Evolutionary conservation across 768 basidiomycete genomes (phyloP), one percentile per base, ranked within the genome.

Genomic region (Trametes sanguinea): DNA sequence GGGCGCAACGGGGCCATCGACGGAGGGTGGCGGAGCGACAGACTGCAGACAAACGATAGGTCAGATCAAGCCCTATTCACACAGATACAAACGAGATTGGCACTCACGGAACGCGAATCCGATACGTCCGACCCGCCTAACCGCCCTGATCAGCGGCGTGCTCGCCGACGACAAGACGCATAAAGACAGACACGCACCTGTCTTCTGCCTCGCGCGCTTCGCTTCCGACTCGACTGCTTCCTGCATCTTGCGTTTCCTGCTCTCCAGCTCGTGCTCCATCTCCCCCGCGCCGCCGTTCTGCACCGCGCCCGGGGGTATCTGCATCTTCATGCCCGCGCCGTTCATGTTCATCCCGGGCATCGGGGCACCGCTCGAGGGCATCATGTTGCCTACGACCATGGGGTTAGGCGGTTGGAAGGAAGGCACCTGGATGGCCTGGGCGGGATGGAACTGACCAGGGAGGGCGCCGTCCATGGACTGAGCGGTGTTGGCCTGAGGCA

Each of bases 151-250:
- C 51, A 62, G 51, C 43, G 54, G 50, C 44, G 45, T 44, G 39
- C 37, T 6, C 45, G 48, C 30, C 8, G 10, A 50, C 27, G 17
- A 14, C 29, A 52, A 32, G 22, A 33, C 43, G 54, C 39, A 44
- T 50, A 13, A 8, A 7, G n/a, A 57, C 16, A 27, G 7, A 57
- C 40, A 70, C 84, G 72, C 64, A 89, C 91, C 89, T 67, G 81
- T 90, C 76, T 86, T 92, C 73, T 86, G 82, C 67, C 88, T 82
- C 51, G 75, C 85, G 67, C 91, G 83, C 73, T 94, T 94, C 50
- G 75, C 80, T 50, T 90, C 87, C 32, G 74, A 75, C 61, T 89
- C 88, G 54, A 85, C 86, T 16, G 80, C 54, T 30, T 69, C 78
- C 51, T 86, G 85, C 64, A 88, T 76, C 72, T 91, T 92, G 63